These are phyloP conservation scores for Phyllosticta citriasiana DNA, from an alignment of 2,329 filamentous ascomycete genomes.

Conservation along the genomic window DNA sequence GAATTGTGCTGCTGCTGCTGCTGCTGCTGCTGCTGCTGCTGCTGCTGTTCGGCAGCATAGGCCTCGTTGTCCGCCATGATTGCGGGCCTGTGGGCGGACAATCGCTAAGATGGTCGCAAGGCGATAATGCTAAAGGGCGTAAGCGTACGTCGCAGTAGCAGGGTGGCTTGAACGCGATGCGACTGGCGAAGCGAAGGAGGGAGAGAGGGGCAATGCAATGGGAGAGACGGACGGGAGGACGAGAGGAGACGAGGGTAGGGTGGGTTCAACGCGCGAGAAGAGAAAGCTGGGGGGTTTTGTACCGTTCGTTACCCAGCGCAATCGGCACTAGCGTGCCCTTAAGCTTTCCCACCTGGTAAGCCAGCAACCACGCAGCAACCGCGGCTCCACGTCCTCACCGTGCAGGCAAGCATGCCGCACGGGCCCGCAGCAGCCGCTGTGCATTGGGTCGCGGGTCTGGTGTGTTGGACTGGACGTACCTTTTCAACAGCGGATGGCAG, in stretches of 20 bases:
- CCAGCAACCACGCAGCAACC: background rate
- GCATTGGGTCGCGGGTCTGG: background rate
- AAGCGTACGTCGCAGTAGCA: background rate
- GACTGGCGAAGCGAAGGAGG: background rate
- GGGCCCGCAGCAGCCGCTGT: background rate
- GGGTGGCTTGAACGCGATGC: background rate
- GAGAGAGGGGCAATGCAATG: background rate
- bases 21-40: background rate
- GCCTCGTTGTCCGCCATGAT: conserved; percentile 9
- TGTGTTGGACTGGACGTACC: background rate
- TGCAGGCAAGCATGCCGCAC: background rate
- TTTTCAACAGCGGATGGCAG: background rate
- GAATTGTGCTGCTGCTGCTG: conserved; percentile 15
- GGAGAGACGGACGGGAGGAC: background rate
- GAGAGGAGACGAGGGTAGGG: background rate
- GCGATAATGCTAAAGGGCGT: background rate
- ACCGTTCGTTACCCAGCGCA: background rate
- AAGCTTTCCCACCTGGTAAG: background rate
- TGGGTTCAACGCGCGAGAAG: background rate
- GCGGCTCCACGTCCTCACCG: background rate
- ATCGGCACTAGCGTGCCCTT: background rate
- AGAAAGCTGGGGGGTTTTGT: background rate
- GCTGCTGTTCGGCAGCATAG: conserved; percentile 5
- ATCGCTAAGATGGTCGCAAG: conserved; percentile 2
- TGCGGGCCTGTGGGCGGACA: background rate